Evolutionary conservation across 306 rosid genomes (phyloP).

Genomic region (Cucurbita ficifolia): DNA sequence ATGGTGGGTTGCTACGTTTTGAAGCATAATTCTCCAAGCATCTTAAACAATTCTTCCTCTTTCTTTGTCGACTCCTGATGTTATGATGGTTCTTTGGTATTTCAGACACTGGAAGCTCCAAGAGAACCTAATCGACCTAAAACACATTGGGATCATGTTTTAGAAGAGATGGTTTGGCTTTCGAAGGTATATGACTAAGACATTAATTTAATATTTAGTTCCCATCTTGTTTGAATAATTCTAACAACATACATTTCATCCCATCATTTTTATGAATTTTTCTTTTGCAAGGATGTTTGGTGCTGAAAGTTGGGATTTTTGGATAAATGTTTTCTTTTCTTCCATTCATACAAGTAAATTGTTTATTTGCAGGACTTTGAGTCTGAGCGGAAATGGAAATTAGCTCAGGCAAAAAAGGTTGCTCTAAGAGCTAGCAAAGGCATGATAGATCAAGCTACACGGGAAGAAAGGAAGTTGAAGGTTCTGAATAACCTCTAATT

Average conservation of each 20-base stretch:
- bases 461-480: conserved; percentile 95
- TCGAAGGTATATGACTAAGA: conserved; percentile 51
- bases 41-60: not conserved
- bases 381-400: conserved; percentile 96
- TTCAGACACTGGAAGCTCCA: conserved; percentile 80
- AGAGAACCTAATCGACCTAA: conserved; percentile 78
- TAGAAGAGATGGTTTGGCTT: conserved; percentile 96
- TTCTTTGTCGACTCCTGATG: conserved; percentile 11
- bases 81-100: conserved; percentile 8
- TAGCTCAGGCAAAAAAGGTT: conserved; percentile 85
- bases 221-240: not conserved
- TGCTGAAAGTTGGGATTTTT: not conserved
- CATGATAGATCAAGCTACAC: conserved; percentile 88
- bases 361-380: conserved; percentile 65
- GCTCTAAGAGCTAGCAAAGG: conserved; percentile 94
- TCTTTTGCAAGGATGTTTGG: not conserved
- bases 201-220: conserved; percentile 10
- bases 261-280: not conserved
- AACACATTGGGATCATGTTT: conserved; percentile 98
- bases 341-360: conserved; percentile 2
- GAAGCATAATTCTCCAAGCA: not conserved
- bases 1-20: not conserved
- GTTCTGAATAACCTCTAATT: conserved; percentile 35
- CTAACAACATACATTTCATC: no score
- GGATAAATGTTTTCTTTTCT: not conserved